Evolutionary conservation across 495 filamentous ascomycete genomes (phyloP).

Genomic region (Aspergillus panamensis): DNA sequence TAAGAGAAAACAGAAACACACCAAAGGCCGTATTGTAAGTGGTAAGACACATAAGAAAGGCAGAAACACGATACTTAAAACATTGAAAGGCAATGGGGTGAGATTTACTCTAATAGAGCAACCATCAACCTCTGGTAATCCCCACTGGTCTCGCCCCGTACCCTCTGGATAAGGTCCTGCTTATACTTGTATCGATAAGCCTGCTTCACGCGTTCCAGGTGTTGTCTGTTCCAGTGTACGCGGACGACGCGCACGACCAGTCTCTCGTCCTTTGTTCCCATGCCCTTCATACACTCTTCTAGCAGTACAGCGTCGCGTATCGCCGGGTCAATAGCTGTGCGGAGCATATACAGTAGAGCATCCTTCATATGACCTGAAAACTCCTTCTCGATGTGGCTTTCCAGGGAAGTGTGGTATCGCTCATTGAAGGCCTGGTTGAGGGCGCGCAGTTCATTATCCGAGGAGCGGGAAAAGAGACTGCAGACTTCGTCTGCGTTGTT

Average conservation of each 20-base stretch:
- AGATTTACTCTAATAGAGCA: conserved; percentile 36
- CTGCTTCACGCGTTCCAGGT: conserved; percentile 67
- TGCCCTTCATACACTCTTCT: conserved; percentile 80
- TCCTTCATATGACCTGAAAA: conserved; percentile 92
- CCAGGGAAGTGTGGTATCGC: conserved; percentile 61
- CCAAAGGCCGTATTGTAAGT: too few relatives aligned
- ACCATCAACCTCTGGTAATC: conserved; percentile 66
- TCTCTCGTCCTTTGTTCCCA: conserved; percentile 80
- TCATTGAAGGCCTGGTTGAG: conserved; percentile 67
- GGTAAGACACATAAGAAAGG: not conserved
- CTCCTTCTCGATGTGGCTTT: conserved; percentile 69
- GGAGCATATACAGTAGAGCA: conserved; percentile 73
- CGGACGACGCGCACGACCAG: conserved; percentile 71
- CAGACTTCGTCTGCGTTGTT: conserved; percentile 77
- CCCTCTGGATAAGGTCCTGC: conserved; percentile 57
- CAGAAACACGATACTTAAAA: too few relatives aligned
- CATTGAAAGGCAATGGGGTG: conserved; percentile 3
- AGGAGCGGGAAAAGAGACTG: conserved; percentile 66
- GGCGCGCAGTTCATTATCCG: conserved; percentile 76
- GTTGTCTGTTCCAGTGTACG: conserved; percentile 70
- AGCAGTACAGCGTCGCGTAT: conserved; percentile 76
- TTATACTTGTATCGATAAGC: conserved; percentile 66
- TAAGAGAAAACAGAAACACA: not conserved
- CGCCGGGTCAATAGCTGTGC: conserved; percentile 71
- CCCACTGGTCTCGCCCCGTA: conserved; percentile 80